Percentiles rank a stretch among this genome's conserved stretches.
These are phyloP conservation scores for Halophytophthora polymorphica DNA, from an alignment of 352 stramenopile species.

Conservation along the genomic window DNA sequence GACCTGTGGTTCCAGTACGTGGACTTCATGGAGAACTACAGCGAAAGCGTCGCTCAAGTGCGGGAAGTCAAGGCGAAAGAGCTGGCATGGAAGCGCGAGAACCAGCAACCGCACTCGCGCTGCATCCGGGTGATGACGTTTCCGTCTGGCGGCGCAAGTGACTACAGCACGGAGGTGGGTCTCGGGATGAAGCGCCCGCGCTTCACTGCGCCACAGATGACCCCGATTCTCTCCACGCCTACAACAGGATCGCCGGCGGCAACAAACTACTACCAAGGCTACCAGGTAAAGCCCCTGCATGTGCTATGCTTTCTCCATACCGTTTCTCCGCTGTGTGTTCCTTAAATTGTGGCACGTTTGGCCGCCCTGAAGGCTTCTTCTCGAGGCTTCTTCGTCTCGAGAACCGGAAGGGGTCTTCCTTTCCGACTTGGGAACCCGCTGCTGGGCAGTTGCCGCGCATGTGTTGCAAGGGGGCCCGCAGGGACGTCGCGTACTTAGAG, in stretches of 20 bases:
- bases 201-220: constrained; percentile 30
- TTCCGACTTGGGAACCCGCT: constrained; percentile 19
- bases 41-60: constrained; percentile 34
- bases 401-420: constrained; percentile 23
- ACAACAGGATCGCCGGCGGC: constrained; percentile 20
- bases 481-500: constrained; percentile 24
- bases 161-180: constrained; percentile 33
- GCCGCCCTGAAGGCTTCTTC: constrained; percentile 8
- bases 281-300: constrained; percentile 83
- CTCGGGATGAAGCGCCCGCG: constrained; percentile 52
- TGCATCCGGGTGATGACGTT: constrained; percentile 54
- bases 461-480: constrained; percentile 24
- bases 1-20: constrained; percentile 80
- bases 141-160: constrained; percentile 26
- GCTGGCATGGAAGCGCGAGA: constrained; percentile 67
- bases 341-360: constrained; percentile 27
- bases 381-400: constrained; percentile 12
- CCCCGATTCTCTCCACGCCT: constrained; percentile 12
- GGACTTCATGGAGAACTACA: constrained; percentile 69
- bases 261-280: constrained; percentile 74
- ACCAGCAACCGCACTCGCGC: constrained; percentile 49
- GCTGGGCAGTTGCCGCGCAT: constrained; percentile 23
- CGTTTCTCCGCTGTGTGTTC: constrained; percentile 15
- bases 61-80: constrained; percentile 52
- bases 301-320: constrained; percentile 18